Evolutionary conservation across 2,329 filamentous ascomycete species (phyloP).

Genomic region (Alternaria triticimaculans): DNA sequence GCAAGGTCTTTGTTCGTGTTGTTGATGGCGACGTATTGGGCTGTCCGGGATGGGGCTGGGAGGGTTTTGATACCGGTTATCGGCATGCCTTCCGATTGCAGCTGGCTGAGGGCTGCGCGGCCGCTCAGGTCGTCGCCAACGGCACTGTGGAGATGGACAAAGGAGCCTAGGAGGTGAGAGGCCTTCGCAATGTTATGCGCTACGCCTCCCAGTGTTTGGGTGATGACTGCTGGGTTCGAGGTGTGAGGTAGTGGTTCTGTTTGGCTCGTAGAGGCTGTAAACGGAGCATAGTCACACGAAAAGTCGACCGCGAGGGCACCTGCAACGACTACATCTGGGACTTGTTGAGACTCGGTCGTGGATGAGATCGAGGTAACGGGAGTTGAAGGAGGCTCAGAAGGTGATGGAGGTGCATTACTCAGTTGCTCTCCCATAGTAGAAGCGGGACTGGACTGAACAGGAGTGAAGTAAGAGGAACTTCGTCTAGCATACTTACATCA

Average conservation of each 20-base stretch:
- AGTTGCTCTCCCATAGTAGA: background rate
- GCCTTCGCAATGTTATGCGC: constrained; percentile 91
- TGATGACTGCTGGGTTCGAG: constrained; percentile 84
- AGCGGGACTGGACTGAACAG: constrained; percentile 22
- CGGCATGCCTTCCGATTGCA: constrained; percentile 70
- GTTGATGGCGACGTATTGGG: constrained; percentile 92
- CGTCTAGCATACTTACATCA: constrained; percentile 50
- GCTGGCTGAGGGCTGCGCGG: constrained; percentile 70
- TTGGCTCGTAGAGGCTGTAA: constrained; percentile 48
- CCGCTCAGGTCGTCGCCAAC: constrained; percentile 83
- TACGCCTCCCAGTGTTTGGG: constrained; percentile 86
- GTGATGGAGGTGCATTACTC: constrained; percentile 21
- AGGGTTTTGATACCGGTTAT: constrained; percentile 64
- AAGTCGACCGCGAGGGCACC: constrained; percentile 90
- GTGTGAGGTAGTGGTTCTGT: constrained; percentile 68
- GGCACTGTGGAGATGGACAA: constrained; percentile 78
- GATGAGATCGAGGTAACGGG: constrained; percentile 9
- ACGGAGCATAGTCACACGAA: constrained; percentile 76
- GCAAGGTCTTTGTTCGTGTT: constrained; percentile 81
- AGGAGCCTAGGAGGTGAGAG: constrained; percentile 71
- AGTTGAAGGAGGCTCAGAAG: constrained; percentile 15
- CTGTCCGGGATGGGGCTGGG: constrained; percentile 67
- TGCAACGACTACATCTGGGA: constrained; percentile 76
- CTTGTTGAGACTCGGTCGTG: constrained; percentile 1
- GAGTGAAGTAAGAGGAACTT: constrained; percentile 29